Conservation (phyloP, 192 early-diverging fungal species). For the Funneliformis mosseae region DNA sequence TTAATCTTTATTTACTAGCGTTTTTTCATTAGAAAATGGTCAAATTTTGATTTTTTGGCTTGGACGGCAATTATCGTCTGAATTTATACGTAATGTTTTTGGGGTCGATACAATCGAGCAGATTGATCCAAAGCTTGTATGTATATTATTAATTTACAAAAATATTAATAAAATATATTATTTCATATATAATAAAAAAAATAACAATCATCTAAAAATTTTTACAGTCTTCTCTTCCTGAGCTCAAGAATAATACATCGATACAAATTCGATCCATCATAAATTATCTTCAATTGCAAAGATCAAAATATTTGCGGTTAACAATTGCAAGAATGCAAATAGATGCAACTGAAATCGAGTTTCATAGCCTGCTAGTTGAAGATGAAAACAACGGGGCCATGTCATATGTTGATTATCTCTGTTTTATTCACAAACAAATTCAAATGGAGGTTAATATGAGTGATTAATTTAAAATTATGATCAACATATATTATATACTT, state of each 20-base stretch:
- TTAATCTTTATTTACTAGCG: not conserved
- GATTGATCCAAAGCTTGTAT: conserved; percentile 71
- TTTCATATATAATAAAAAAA: not conserved
- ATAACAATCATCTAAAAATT: not conserved
- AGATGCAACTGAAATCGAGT: conserved; percentile 81
- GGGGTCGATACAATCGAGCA: conserved; percentile 73
- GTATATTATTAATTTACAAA: not conserved
- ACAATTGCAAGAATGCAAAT: conserved; percentile 83
- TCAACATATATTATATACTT: not conserved
- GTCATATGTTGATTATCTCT: conserved; percentile 93
- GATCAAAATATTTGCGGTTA: conserved; percentile 66
- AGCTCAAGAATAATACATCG: conserved; percentile 63
- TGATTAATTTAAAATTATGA: not conserved
- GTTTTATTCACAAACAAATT: conserved; percentile 85
- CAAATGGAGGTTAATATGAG: conserved; percentile 64
- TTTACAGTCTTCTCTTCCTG: conserved; percentile 66
- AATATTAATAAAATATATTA: not conserved
- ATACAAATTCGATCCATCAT: conserved; percentile 68
- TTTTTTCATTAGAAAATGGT: conserved; percentile 66
- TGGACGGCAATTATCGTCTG: conserved; percentile 66
- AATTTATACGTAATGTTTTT: conserved; percentile 77
- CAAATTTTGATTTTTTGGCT: conserved; percentile 84
- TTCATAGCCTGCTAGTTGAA: conserved; percentile 78
- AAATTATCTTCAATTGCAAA: conserved; percentile 61
- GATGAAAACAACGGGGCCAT: conserved; percentile 87